Conservation (phyloP, 805 yeast genomes). For the Saturnispora halmiae region DNA sequence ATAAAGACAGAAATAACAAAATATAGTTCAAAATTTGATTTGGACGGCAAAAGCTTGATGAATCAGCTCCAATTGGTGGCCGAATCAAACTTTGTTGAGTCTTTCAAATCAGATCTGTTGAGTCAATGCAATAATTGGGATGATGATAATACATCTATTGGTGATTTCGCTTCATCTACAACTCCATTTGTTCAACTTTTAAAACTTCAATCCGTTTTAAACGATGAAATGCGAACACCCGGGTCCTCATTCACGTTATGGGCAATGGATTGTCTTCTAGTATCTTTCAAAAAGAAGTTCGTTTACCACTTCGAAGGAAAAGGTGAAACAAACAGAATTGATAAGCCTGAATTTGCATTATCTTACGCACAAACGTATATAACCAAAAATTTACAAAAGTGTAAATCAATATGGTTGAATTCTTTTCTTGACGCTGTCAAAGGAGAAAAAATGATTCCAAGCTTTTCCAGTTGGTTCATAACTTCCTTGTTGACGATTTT, state of each 20-base stretch:
- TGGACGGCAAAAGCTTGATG: too few species aligned
- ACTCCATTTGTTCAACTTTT: constrained; percentile 13
- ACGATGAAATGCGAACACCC: constrained; percentile 24
- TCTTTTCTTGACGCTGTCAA: background rate
- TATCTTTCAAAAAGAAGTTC: constrained; percentile 42
- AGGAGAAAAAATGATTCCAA: constrained; percentile 15
- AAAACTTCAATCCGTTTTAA: constrained; percentile 27
- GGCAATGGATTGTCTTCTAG: constrained; percentile 40
- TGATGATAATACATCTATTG: background rate
- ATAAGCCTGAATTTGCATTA: constrained; percentile 68
- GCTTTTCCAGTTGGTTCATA: constrained; percentile 32
- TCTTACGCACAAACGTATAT: constrained; percentile 39
- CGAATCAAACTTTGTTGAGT: background rate
- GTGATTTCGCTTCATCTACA: background rate
- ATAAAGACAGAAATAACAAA: background rate
- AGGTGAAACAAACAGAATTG: constrained; percentile 51
- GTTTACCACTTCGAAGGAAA: constrained; percentile 51
- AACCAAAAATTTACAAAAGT: constrained; percentile 20
- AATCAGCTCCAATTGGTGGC: background rate
- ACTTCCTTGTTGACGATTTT: constrained; percentile 40
- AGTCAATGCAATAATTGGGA: constrained; percentile 6
- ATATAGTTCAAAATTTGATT: too few species aligned
- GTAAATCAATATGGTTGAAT: constrained; percentile 15
- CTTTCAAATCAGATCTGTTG: background rate
- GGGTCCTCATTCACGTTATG: constrained; percentile 36